Evolutionary conservation across 495 filamentous ascomycete species (phyloP).

Genomic region (Penicillium diatomitis): DNA sequence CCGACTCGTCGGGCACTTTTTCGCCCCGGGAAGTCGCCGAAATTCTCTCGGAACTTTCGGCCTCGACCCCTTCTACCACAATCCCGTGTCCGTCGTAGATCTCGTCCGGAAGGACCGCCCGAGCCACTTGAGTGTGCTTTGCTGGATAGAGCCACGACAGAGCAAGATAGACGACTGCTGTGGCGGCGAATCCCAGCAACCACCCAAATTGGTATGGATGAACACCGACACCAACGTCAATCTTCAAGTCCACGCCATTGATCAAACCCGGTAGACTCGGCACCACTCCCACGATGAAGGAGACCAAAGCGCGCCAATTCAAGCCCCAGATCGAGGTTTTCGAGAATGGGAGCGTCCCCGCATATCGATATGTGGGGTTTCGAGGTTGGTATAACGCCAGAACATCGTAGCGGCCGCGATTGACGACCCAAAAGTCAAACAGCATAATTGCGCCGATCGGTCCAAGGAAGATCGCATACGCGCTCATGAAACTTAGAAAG

Average conservation of each 20-base stretch:
- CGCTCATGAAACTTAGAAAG: conserved; percentile 54
- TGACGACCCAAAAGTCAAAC: conserved; percentile 60
- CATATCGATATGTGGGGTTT: conserved; percentile 42
- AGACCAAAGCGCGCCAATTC: conserved; percentile 58
- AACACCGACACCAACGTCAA: conserved; percentile 37
- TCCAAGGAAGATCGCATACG: conserved; percentile 58
- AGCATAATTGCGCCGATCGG: conserved; percentile 61
- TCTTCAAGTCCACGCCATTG: conserved; percentile 35
- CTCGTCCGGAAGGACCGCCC: conserved; percentile 40
- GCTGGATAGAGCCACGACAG: conserved; percentile 31
- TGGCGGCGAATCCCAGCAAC: conserved; percentile 43
- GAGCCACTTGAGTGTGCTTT: conserved; percentile 28
- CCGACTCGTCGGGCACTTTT: background rate
- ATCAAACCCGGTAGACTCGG: conserved; percentile 54
- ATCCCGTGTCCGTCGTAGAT: conserved; percentile 29
- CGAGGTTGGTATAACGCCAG: conserved; percentile 38
- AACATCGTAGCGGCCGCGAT: conserved; percentile 50
- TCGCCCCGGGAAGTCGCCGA: conserved; percentile 1
- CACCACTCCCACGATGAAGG: conserved; percentile 53
- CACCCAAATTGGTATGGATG: conserved; percentile 49
- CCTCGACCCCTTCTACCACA: conserved; percentile 22
- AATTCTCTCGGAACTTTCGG: conserved; percentile 7
- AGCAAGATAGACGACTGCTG: conserved; percentile 36
- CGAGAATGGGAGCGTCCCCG: conserved; percentile 21
- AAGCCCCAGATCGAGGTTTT: conserved; percentile 25